A percentile compares a stretch with the other conserved stretches of the same genome.
Conservation (phyloP, 768 basidiomycete genomes). For the Kwoniella shandongensis region DNA sequence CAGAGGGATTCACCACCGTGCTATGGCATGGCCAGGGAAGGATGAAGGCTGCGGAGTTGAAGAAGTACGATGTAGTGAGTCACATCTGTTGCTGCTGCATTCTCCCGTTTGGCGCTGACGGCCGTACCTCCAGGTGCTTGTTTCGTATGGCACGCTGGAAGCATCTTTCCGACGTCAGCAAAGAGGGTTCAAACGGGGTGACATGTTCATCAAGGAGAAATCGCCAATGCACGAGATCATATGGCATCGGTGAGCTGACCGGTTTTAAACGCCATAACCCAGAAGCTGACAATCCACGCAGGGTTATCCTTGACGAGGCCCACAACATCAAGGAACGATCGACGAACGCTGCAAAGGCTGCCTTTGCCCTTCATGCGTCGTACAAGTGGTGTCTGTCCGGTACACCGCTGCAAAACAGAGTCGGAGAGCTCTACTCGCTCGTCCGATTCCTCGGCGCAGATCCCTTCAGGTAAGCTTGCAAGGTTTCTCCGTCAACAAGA, state of each 20-base stretch:
- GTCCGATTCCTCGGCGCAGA: constrained; percentile 85
- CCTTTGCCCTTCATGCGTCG: constrained; percentile 78
- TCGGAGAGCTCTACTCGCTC: constrained; percentile 96
- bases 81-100: not conserved
- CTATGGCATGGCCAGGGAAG: constrained; percentile 89
- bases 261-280: constrained; percentile 59
- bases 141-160: constrained; percentile 81
- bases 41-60: constrained; percentile 67
- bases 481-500: not conserved
- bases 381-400: constrained; percentile 95
- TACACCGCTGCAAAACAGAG: constrained; percentile 93
- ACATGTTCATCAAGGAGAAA: constrained; percentile 77
- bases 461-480: constrained; percentile 54
- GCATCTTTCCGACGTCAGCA: constrained; percentile 91
- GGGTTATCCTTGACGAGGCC: constrained; percentile 74
- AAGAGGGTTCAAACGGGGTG: constrained; percentile 84
- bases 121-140: constrained; percentile 38
- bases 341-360: constrained; percentile 95
- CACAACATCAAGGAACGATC: constrained; percentile 96
- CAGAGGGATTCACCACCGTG: constrained; percentile 73
- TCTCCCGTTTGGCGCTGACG: constrained; percentile 58
- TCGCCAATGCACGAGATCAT: constrained; percentile 78
- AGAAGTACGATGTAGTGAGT: constrained; percentile 80
- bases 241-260: constrained; percentile 65
- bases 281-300: constrained; percentile 15